Evolutionary conservation across 1,139 yeast genomes (phyloP), one percentile per base, ranked within the genome.

Genomic region (Nakaseomyces sp.): DNA sequence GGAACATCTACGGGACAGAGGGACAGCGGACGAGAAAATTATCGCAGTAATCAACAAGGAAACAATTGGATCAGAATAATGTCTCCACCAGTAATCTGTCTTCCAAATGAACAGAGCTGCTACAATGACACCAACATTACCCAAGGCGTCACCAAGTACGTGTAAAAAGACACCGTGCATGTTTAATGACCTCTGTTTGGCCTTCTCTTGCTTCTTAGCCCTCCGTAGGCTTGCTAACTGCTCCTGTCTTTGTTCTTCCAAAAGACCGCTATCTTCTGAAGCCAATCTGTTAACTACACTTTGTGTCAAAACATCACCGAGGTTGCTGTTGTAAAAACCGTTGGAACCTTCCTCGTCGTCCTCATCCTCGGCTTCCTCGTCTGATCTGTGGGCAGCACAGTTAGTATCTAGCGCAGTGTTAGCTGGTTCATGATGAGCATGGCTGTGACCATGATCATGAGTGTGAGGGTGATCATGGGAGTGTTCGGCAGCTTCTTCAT

Each of bases 111-210:
- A 81, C 32, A 91, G 53, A 1, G 97, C 98, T 2, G 96, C 82
- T 12, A 74, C 64, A 48, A 91, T 91, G 44, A 91, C 98, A 52
- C 98, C 98, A 45, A 91, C 69, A 60, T 91, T 91, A 51, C 98
- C 98, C 49, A 91, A 70, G 1, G 97, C 97, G 63, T 91, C 98
- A 37, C 98, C 98, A 55, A 91, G 54, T 5, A 91, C 98, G 61
- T 91, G 98, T 56, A 91, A 71, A 59, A 86, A 91, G 4, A 91
- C 97, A 50, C 98, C 97, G 57, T 87, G 93, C 97, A 91, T 91
- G 66, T 91, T 91, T 70, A 91, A 71, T 12, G 95, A 85, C 61
- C 75, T 78, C 29, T 64, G 58, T 52, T 65, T 56, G 33, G 42
- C 31, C 6, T 32, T 33, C 20, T 51, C 51, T 29, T 50, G 51